Evolutionary conservation across 495 filamentous ascomycete species (phyloP), one percentile per base, ranked within the genome.

Genomic region (Neurospora sp.): DNA sequence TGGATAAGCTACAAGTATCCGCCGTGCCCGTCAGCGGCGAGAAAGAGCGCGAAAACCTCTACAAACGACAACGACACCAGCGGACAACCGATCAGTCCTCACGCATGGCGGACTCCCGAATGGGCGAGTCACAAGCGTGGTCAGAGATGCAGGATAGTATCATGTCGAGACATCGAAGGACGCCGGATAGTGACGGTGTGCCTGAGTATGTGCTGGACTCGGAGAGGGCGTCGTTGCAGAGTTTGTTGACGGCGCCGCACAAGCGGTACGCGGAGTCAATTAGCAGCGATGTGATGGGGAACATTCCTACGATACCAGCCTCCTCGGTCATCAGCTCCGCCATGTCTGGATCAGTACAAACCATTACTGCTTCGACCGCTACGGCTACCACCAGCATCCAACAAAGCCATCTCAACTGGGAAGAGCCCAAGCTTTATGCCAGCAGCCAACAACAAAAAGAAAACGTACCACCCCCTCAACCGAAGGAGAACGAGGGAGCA

Each of bases 1-100:
- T 83, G 48, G 77, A 80, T 8, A 77, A 78, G 5, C 75, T 81
- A 73, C 76, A 79, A 59, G 73, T 74, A 34, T 36, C 76, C 15
- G 71, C 73, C 17, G 71, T 71, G 6, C 54, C 70, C 7, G 43
- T 66, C 48, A 78, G 70, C 48, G 21, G 48, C 48, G 48, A 5
- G 21, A 59, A 24, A 59, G 48, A 28, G 21, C 48, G 48, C 2
- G 48, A 59, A 59, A 28, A 24, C 5, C 48, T 59, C 11, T 59
- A 59, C 69, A 70, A 48, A 21, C 72, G 54, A 34, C 72, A 39
- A 70, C 73, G 34, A 34, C 34, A 48, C 74, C 48, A 75, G 71
- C 71, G 76, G 81, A 69, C 79, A 79, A 42, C 76, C 82, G 24
- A 79, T 78, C 36, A 78, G 77, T 5, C 71, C 72, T 38, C 75